Evolutionary conservation across 108 stramenopile species (phyloP), one percentile per base, ranked within the genome.

Genomic region (Nitzschia sp.): DNA sequence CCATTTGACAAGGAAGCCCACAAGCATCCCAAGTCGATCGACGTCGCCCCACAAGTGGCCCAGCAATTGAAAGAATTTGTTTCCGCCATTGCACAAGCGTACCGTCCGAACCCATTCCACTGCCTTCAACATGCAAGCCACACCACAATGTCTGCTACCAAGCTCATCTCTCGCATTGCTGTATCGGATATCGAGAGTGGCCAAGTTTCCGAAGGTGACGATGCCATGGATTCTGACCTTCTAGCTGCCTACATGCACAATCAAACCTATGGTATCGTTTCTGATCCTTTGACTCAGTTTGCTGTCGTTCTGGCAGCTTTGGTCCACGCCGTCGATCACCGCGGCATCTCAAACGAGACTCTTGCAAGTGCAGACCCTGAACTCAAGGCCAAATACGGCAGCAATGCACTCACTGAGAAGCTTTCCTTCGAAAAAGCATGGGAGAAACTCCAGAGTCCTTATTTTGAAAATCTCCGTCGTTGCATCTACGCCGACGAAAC

Each of bases 321-420:
- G 15, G 67, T 86, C 38, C 88, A 86, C 53, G 85, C 82, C 57
- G 85, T 86, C 19, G 88, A 82, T 33, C 81, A 82, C 60, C 44
- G 58, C 22, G 81, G 81, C 26, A 58, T 82, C 22, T 44, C 63
- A 13, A 82, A 82, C 53, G 46, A 55, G 28, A 72, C 79, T 26
- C 65, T 82, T 6, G 77, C 69, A 23, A 54, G 44, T 23, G 81
- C 78, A 36, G 28, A 57, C 0, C 54, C 48, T 35, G 64, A 50
- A 30, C 35, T 89, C n/a, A 80, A 78, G 8, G 53, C 70, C 6
- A 64, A 52, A 16, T 82, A 82, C 57, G 56, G 63, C 27, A 58
- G 58, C 31, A 69, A 48, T 16, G 67, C 68, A 21, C 45, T 79
- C 34, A 64, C 73, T 30, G 68, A 79, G 44, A 68, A 80, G 64